A percentile compares a stretch with the other conserved stretches of the same genome.
Evolutionary conservation across 305 asterid species (phyloP).

Genomic region (Petunia hybrid): DNA sequence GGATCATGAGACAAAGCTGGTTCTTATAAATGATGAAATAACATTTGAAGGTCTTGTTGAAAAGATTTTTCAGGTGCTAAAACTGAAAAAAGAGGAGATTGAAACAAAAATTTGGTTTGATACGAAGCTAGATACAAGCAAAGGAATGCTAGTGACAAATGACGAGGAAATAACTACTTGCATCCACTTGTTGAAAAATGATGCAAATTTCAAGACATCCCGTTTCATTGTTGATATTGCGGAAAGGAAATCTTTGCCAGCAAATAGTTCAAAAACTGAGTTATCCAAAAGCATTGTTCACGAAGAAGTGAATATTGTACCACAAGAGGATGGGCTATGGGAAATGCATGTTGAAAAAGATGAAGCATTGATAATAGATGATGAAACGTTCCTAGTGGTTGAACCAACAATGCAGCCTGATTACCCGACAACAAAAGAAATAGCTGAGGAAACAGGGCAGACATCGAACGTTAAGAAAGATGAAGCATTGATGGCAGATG

Average conservation of each 20-base stretch:
- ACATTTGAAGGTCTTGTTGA: slow-evolving; percentile 16
- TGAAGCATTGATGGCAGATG: too few relatives aligned
- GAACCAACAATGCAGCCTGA: slow-evolving; percentile 26
- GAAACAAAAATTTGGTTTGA: slow-evolving; percentile 31
- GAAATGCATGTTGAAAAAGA: slow-evolving; percentile 33
- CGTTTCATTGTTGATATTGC: slow-evolving; percentile 29
- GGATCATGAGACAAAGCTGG: slow-evolving; percentile 28
- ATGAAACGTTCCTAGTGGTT: slow-evolving; percentile 15
- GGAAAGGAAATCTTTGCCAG: background rate
- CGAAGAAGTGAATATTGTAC: slow-evolving; percentile 26
- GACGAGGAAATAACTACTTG: slow-evolving; percentile 32
- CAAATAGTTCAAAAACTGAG: background rate
- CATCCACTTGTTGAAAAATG: slow-evolving; percentile 31
- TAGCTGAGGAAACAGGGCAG: background rate
- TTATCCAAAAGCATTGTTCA: too few relatives aligned
- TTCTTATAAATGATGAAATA: slow-evolving; percentile 28
- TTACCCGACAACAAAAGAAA: slow-evolving; percentile 6
- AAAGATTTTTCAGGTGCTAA: slow-evolving; percentile 29
- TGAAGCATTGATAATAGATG: background rate
- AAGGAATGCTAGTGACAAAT: slow-evolving; percentile 29
- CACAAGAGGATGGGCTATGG: background rate
- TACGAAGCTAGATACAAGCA: slow-evolving; percentile 26
- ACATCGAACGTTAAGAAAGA: too few relatives aligned
- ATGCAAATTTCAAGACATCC: slow-evolving; percentile 29
- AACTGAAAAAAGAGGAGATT: slow-evolving; percentile 18